Evolutionary conservation across 2,329 filamentous ascomycete species (phyloP).

Genomic region (Cercospora sesami): DNA sequence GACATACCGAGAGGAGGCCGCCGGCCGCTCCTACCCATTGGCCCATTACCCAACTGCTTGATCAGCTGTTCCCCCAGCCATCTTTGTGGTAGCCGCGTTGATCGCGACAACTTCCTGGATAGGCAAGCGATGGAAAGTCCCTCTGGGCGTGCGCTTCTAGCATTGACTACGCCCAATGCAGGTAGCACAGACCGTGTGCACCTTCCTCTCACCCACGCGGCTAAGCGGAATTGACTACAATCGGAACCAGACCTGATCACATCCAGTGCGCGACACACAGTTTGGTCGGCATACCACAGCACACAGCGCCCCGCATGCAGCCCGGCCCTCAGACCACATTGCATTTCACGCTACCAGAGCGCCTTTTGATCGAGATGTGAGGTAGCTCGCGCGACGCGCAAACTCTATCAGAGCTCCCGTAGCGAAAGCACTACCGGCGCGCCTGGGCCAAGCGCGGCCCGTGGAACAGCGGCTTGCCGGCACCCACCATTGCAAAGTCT

Average conservation of each 20-base stretch:
- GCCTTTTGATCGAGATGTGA: slow-evolving; percentile 1
- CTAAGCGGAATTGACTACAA: neutral
- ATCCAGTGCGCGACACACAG: neutral
- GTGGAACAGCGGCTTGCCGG: neutral
- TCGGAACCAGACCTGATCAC: neutral
- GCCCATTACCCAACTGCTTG: slow-evolving; percentile 32
- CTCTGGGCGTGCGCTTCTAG: neutral
- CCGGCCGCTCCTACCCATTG: slow-evolving; percentile 29
- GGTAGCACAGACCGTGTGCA: neutral
- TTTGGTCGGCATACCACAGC: neutral
- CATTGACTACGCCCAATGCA: neutral
- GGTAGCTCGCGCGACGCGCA: neutral
- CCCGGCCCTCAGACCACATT: neutral
- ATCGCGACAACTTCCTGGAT: neutral
- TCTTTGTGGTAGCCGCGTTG: neutral
- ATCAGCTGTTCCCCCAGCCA: slow-evolving; percentile 4
- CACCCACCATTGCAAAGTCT: neutral
- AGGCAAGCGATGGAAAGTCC: neutral
- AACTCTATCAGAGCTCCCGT: slow-evolving; percentile 2
- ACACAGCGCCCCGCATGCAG: neutral
- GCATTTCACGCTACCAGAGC: neutral
- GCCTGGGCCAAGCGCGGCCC: neutral
- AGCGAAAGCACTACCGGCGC: slow-evolving; percentile 1
- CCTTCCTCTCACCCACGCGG: neutral
- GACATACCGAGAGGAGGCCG: slow-evolving; percentile 30